phyloP scores from a whole-genome alignment of 768 basidiomycete genomes.

The Kwoniella botswanensis region DNA sequence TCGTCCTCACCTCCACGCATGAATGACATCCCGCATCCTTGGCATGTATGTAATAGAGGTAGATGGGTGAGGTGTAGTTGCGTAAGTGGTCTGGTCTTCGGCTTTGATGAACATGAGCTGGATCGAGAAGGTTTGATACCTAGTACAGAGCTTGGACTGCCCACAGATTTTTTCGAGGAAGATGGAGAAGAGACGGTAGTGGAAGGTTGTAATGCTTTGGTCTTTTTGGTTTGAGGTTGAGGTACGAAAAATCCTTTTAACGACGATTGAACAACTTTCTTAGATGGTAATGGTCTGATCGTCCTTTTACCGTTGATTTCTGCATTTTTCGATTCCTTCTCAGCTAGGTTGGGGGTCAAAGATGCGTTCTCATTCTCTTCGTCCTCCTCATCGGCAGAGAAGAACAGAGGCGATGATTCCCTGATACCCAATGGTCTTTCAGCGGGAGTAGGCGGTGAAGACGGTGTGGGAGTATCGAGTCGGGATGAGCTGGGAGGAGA shows the following conservation, averaged over 20 bases:
- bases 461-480: conserved; percentile 12
- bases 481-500: conserved; percentile 25
- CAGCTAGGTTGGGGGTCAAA: not conserved
- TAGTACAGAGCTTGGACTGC: not conserved
- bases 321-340: not conserved
- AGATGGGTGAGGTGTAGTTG: conserved; percentile 48
- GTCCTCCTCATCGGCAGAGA: conserved; percentile 24
- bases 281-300: not conserved
- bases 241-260: conserved; percentile 41
- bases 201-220: conserved; percentile 18
- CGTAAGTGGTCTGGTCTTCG: conserved; percentile 11
- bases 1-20: conserved; percentile 54
- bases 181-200: not conserved
- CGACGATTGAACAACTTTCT: conserved; percentile 27
- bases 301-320: not conserved
- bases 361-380: conserved; percentile 1
- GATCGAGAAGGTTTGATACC: not conserved
- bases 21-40: conserved; percentile 54
- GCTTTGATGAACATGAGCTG: too few species aligned
- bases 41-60: conserved; percentile 49
- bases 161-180: not conserved
- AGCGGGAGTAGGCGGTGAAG: conserved; percentile 6
- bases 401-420: conserved; percentile 15
- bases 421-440: not conserved
- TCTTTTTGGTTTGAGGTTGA: conserved; percentile 7